Evolutionary conservation across 768 basidiomycete genomes (phyloP), one percentile per base, ranked within the genome.

Genomic region (Filobasidium wieringae): DNA sequence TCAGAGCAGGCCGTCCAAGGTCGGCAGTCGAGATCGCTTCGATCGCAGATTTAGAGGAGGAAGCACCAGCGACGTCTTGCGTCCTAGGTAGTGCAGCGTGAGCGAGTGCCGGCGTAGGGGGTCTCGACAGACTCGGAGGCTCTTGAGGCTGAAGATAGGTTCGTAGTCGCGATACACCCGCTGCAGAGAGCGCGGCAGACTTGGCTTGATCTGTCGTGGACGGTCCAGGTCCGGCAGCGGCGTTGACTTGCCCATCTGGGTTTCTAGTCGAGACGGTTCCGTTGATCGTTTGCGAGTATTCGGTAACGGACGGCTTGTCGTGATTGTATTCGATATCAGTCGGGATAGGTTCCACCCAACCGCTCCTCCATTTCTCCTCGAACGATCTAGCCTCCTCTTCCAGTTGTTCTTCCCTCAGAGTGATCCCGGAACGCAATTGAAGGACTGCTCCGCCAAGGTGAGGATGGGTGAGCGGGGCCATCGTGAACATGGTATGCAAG

Each of bases 401-500:
- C 27, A 57, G 33, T 31, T 61, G 55, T 40, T 61, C 55, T 31
- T 57, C 55, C 37, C 50, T 31, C 11, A 36, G 29, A 2, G 39
- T 26, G 31, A 61, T 32, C n/a, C 60, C 60, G 51, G 51, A 43
- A 7, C 55, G 49, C 19, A 61, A 32, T n/a, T 56, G 55, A 37
- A 33, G 57, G 15, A 51, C 55, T 6, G 60, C 55, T 4, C 55
- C 53, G 19, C 60, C 60, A 19, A 34, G 34, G 24, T 61, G 60
- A n/a, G 60, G 60, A 49, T 61, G 60, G 19, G 57, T 31, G 26
- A 57, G 36, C 4, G 60, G 60, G 6, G 39, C 55, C 11, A 61
- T 22, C 22, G 47, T 53, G 55, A 61, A 57, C 8, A 61, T 40
- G 27, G 37, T 50, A 22, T 61, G 49, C 11, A 61, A 43, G 27